These are phyloP conservation scores for Alternaria sp. DNA, from an alignment of 2,329 filamentous ascomycete species.

Conservation along the genomic window DNA sequence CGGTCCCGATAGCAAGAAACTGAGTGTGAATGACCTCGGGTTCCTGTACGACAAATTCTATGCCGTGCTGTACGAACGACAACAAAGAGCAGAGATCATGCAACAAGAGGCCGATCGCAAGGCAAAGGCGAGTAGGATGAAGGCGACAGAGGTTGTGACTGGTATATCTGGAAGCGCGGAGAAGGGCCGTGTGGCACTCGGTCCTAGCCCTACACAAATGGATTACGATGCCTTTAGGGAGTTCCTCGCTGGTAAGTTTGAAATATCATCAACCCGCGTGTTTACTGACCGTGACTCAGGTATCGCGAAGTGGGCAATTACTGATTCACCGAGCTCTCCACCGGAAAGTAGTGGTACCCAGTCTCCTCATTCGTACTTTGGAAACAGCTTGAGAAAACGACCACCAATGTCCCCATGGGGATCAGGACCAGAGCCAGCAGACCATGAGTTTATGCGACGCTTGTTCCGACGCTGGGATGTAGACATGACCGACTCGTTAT, in stretches of 20 bases:
- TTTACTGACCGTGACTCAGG: constrained; percentile 53
- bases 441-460: constrained; percentile 92
- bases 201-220: constrained; percentile 91
- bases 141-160: constrained; percentile 60
- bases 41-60: constrained; percentile 96
- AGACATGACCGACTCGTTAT: constrained; percentile 78
- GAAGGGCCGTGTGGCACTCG: constrained; percentile 86
- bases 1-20: constrained; percentile 91
- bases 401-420: constrained; percentile 65
- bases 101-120: constrained; percentile 73
- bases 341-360: constrained; percentile 61
- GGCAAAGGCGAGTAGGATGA: constrained; percentile 69
- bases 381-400: constrained; percentile 52
- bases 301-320: constrained; percentile 91
- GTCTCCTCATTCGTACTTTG: constrained; percentile 67
- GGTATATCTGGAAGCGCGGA: constrained; percentile 67
- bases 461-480: constrained; percentile 90
- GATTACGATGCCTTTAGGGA: constrained; percentile 97
- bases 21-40: constrained; percentile 85
- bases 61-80: constrained; percentile 86
- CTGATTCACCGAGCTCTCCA: constrained; percentile 77
- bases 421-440: constrained; percentile 74
- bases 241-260: constrained; percentile 74
- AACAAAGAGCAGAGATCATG: constrained; percentile 80
- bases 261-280: accelerated